Conservation (phyloP, 306 rosid species). For the Sesbania bispinosa region DNA sequence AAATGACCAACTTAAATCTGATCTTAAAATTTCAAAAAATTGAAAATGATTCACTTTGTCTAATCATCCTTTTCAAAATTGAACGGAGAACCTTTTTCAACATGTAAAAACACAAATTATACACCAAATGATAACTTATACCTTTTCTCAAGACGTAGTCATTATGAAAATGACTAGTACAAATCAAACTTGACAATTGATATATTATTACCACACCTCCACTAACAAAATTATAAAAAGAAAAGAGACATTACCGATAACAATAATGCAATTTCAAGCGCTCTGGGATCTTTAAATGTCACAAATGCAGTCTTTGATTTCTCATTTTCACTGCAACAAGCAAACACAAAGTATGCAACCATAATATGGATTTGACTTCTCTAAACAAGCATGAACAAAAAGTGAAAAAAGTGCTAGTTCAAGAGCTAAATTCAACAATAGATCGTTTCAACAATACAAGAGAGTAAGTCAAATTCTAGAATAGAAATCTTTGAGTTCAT, state of each 20-base stretch:
- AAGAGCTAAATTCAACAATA: constrained; percentile 9
- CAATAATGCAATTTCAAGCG: constrained; percentile 83
- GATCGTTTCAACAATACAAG: neutral
- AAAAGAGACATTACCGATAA: constrained; percentile 63
- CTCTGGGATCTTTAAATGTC: constrained; percentile 87
- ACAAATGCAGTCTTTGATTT: constrained; percentile 83
- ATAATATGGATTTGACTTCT: neutral
- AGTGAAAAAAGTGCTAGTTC: neutral
- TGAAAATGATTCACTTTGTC: neutral
- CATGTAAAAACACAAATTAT: neutral
- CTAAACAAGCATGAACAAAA: neutral
- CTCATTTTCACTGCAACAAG: constrained; percentile 69
- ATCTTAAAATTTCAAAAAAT: neutral
- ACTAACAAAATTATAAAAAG: constrained; percentile 18
- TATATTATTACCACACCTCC: neutral
- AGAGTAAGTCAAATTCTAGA: neutral
- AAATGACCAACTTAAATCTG: neutral
- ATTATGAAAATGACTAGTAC: neutral
- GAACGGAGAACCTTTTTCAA: neutral
- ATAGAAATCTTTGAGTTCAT: neutral
- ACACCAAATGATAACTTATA: neutral
- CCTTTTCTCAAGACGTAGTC: neutral
- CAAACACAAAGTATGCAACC: constrained; percentile 13
- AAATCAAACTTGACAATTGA: neutral
- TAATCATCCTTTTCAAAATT: constrained; percentile 9